Evolutionary conservation across 768 basidiomycete species (phyloP), one percentile per base, ranked within the genome.

Genomic region (Suillus weaverae): DNA sequence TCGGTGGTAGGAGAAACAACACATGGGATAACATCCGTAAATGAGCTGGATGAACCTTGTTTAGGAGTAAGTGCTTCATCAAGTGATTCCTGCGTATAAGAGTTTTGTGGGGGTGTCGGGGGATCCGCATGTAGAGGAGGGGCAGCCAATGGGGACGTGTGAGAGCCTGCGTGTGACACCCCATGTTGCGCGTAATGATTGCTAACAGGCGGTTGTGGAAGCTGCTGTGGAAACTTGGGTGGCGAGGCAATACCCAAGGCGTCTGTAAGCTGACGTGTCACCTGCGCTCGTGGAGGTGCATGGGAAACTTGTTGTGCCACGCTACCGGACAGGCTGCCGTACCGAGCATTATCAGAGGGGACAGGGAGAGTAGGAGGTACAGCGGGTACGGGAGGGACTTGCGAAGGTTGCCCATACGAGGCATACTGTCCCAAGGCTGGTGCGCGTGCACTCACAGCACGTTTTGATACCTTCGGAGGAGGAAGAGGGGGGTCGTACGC

Each of bases 401-500:
- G 44, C 55, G 65, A 62, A 11, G 71, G 60, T 43, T 69, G 48
- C 33, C 57, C 63, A 38, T 67, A 62, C 10, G 56, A 54, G 11
- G 41, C 46, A 43, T 67, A 60, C n/a, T 60, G 61, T 6, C 59
- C 54, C 16, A 51, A 35, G 3, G 63, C 60, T 11, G 72, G 68
- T 22, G 71, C 56, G 32, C 74, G 72, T 30, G 70, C 66, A 53
- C 69, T 70, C 22, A 63, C 70, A 18, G 71, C 71, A 56, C 81
- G 77, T 59, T 73, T 78, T 39, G 77, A 56, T 56, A 76, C 74
- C 64, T 79, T 83, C 20, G 79, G 75, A 1, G 86, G 81, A 44
- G 85, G 85, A 64, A 92, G 84, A 38, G 91, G 90, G 3, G 91
- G 91, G 69, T 92, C 91, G 69, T 91, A 92, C 2, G 90, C 91